Percentiles rank a stretch among this genome's conserved stretches.
Conservation (phyloP, 2,329 filamentous ascomycete species). For the Colletotrichum sp. region DNA sequence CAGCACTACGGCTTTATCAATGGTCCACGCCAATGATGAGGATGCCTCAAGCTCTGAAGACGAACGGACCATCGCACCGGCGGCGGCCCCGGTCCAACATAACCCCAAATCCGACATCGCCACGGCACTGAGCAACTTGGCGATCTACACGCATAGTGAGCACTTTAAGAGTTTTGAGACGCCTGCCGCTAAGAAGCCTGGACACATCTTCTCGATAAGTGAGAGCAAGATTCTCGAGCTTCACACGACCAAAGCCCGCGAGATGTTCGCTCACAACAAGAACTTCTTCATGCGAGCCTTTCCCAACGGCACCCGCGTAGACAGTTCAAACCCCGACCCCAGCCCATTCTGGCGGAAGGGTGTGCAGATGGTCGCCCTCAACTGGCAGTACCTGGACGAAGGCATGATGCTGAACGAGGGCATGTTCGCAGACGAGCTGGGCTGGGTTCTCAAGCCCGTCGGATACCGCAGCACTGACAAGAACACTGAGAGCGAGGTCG, state of each 20-base stretch:
- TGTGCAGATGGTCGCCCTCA: slow-evolving; percentile 96
- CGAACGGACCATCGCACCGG: slow-evolving; percentile 32
- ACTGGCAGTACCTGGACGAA: slow-evolving; percentile 95
- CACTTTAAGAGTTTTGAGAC: slow-evolving; percentile 77
- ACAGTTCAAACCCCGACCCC: slow-evolving; percentile 94
- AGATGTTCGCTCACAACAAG: slow-evolving; percentile 87
- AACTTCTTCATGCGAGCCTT: slow-evolving; percentile 91
- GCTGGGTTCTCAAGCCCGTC: slow-evolving; percentile 85
- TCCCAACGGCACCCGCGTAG: slow-evolving; percentile 77
- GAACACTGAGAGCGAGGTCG: slow-evolving; percentile 43
- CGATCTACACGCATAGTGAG: slow-evolving; percentile 86
- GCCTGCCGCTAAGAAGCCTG: slow-evolving; percentile 62
- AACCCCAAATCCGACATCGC: slow-evolving; percentile 67
- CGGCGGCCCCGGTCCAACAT: slow-evolving; percentile 26
- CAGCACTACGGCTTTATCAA: slow-evolving; percentile 36
- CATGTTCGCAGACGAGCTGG: slow-evolving; percentile 88
- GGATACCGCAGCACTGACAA: slow-evolving; percentile 67
- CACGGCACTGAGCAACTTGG: slow-evolving; percentile 73
- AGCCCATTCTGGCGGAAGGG: slow-evolving; percentile 90
- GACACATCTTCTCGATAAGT: slow-evolving; percentile 86
- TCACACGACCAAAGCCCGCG: slow-evolving; percentile 67
- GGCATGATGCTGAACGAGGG: slow-evolving; percentile 97
- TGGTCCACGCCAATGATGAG: slow-evolving; percentile 37
- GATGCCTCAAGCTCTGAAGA: slow-evolving; percentile 50
- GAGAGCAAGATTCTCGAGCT: slow-evolving; percentile 75